Evolutionary conservation across 2,329 filamentous ascomycete genomes (phyloP).

Genomic region (Colletotrichum limetticola): DNA sequence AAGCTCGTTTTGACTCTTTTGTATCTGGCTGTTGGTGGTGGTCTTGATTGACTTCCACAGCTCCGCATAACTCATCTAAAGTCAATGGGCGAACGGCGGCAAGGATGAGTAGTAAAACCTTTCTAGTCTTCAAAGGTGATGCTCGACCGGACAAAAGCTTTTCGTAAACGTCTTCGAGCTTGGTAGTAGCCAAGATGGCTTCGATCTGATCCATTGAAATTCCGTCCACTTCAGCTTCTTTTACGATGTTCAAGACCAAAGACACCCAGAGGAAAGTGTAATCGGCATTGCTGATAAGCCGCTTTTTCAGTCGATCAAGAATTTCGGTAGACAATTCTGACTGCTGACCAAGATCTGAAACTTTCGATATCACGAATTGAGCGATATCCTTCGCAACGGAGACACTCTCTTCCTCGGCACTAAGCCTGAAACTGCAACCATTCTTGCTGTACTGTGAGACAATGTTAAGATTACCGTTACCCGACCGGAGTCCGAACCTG

Average conservation of each 20-base stretch:
- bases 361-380: background rate
- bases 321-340: background rate
- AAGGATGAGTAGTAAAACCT: background rate
- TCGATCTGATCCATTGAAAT: background rate
- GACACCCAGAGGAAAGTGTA: background rate
- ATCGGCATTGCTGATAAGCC: background rate
- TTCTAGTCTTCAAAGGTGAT: background rate
- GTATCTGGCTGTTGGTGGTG: background rate
- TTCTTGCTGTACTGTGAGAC: background rate
- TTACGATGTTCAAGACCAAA: background rate
- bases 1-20: background rate
- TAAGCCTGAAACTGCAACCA: background rate
- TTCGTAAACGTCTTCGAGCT: background rate
- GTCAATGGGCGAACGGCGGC: background rate
- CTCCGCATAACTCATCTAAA: background rate
- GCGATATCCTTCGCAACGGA: background rate
- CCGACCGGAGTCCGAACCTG: background rate
- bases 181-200: background rate
- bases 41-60: background rate
- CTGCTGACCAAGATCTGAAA: background rate
- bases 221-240: background rate
- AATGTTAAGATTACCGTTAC: too few relatives aligned
- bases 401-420: background rate
- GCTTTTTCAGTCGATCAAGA: background rate
- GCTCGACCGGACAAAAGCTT: background rate